Percentiles rank a stretch among this genome's conserved stretches.
These are phyloP conservation scores for Russula ochroleuca DNA, from an alignment of 768 basidiomycete species.

Conservation along the genomic window DNA sequence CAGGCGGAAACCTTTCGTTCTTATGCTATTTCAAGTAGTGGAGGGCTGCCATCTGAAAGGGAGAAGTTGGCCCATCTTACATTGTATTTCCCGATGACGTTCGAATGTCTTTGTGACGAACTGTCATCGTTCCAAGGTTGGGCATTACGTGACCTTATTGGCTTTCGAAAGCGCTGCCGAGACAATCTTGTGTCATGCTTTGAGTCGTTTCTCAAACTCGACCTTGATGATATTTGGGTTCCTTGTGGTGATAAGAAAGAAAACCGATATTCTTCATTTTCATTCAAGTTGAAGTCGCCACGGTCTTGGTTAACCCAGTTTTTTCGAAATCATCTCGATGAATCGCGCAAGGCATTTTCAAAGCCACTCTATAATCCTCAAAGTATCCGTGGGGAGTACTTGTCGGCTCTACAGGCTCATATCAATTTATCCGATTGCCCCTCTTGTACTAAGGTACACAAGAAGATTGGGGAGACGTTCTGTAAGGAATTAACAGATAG, in stretches of 20 bases:
- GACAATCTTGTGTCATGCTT: not conserved
- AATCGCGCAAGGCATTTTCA: not conserved
- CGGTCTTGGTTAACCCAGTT: not conserved
- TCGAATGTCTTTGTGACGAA: not conserved
- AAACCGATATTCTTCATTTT: too few relatives aligned
- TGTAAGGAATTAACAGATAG: not conserved
- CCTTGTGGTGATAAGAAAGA: not conserved
- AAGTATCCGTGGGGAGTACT: not conserved
- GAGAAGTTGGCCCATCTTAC: not conserved
- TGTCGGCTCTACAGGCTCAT: not conserved
- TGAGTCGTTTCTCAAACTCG: not conserved
- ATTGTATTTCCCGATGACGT: slow-evolving; percentile 1
- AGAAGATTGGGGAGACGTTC: not conserved
- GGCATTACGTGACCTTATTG: not conserved
- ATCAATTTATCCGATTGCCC: not conserved
- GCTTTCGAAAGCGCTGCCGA: not conserved
- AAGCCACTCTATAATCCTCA: not conserved
- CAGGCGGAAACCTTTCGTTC: slow-evolving; percentile 13
- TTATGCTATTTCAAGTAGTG: not conserved
- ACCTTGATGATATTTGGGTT: not conserved
- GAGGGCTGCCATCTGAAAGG: not conserved
- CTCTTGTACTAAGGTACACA: not conserved
- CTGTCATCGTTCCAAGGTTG: not conserved
- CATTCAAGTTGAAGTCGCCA: too few relatives aligned
- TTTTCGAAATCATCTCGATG: not conserved